Evolutionary conservation across 768 basidiomycete genomes (phyloP).

Genomic region (Podaxis mareebaensis): DNA sequence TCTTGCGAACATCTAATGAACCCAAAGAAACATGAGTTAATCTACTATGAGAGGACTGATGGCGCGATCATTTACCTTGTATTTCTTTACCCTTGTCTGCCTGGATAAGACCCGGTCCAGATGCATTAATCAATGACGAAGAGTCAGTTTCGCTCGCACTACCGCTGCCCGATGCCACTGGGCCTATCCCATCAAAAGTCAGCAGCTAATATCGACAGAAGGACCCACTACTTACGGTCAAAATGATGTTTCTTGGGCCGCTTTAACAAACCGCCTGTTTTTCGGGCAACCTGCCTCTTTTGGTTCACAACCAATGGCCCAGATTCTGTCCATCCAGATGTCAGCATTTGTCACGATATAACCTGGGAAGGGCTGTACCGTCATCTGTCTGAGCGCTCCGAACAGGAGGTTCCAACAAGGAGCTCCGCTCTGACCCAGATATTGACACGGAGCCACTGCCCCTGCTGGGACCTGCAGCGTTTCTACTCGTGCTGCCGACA

Average conservation of each 20-base stretch:
- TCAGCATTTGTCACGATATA: not conserved
- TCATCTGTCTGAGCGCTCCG: not conserved
- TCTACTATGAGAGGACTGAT: not conserved
- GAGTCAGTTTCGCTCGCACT: not conserved
- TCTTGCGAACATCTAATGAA: not conserved
- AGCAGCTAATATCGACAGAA: not conserved
- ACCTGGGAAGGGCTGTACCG: not conserved
- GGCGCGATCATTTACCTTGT: not conserved
- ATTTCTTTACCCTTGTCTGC: not conserved
- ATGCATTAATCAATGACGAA: not conserved
- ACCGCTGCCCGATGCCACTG: not conserved
- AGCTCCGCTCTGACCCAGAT: not conserved
- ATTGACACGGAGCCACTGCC: not conserved
- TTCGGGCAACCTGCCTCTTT: slow-evolving; percentile 6
- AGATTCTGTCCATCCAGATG: not conserved
- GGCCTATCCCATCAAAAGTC: not conserved
- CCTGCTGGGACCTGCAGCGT: not conserved
- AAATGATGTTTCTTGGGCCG: not conserved
- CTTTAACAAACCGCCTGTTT: not conserved
- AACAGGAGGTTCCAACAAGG: not conserved
- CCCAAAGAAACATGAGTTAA: not conserved
- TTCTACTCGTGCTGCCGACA: not conserved
- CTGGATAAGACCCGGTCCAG: not conserved
- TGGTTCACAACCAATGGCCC: not conserved
- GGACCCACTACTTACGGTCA: slow-evolving; percentile 1